Conservation (phyloP, 1,284 basidiomycete genomes). For the Rhodotorula mucilaginosa region DNA sequence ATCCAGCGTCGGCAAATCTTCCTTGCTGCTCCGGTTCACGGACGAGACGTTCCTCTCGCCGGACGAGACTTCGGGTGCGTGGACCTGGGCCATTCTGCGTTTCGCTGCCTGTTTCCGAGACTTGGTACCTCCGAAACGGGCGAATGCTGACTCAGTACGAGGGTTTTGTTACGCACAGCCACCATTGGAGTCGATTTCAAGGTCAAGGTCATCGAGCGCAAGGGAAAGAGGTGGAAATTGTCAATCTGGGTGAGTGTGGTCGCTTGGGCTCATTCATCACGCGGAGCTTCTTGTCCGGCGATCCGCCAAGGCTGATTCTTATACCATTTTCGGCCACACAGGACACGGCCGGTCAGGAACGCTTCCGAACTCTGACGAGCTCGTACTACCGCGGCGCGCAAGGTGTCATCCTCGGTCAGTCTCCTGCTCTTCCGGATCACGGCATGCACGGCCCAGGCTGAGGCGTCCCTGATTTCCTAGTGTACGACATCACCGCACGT, state of each 20-base stretch:
- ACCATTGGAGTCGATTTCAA: conserved; percentile 54
- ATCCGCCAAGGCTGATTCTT: neutral
- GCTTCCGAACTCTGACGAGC: conserved; percentile 85
- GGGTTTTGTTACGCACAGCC: too few relatives aligned
- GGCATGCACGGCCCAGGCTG: too few relatives aligned
- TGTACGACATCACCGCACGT: conserved; percentile 89
- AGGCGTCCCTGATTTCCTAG: too few relatives aligned
- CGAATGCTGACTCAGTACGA: too few relatives aligned
- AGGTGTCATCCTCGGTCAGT: conserved; percentile 73
- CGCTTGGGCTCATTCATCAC: neutral
- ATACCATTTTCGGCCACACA: conserved; percentile 45
- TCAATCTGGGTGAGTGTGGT: conserved; percentile 54
- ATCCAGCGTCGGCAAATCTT: conserved; percentile 56
- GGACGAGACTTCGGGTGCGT: conserved; percentile 89
- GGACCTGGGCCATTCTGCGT: conserved; percentile 59
- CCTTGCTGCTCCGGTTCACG: conserved; percentile 85
- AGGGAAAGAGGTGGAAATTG: conserved; percentile 56
- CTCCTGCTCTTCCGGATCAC: too few relatives aligned
- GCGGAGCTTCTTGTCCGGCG: neutral
- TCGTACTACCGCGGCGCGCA: conserved; percentile 92
- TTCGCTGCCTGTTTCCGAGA: neutral
- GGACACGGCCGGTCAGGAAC: conserved; percentile 89
- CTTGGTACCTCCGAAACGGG: neutral
- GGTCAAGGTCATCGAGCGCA: conserved; percentile 49
- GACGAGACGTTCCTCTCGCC: conserved; percentile 94